phyloP scores from a whole-genome alignment of 495 filamentous ascomycete genomes.

The Penicillium nucicola region DNA sequence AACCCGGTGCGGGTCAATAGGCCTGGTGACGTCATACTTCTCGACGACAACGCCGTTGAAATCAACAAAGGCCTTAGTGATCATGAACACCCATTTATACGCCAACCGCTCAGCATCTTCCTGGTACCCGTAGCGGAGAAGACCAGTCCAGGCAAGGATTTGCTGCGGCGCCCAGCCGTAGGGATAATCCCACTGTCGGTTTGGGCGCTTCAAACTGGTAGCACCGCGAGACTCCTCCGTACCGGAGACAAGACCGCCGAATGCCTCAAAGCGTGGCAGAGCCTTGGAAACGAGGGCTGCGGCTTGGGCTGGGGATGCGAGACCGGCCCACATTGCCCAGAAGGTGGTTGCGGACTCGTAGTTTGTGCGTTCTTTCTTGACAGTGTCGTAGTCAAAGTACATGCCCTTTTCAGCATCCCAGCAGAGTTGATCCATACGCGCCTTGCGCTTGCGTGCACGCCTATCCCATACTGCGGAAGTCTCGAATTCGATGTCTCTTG shows the following conservation, averaged over 20 bases:
- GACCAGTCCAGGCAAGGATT: conserved; percentile 92
- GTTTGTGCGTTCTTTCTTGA: conserved; percentile 66
- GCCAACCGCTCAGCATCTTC: conserved; percentile 83
- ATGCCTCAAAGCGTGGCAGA: conserved; percentile 80
- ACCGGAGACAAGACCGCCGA: conserved; percentile 85
- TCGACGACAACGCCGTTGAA: conserved; percentile 97
- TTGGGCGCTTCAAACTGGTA: conserved; percentile 77
- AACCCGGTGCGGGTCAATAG: conserved; percentile 84
- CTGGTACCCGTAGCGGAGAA: conserved; percentile 85
- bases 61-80: conserved; percentile 93
- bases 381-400: conserved; percentile 95
- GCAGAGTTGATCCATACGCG: conserved; percentile 79
- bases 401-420: conserved; percentile 90
- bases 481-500: conserved; percentile 61
- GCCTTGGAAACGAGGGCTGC: conserved; percentile 68
- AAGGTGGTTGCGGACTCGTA: conserved; percentile 91
- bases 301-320: conserved; percentile 76
- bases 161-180: conserved; percentile 99
- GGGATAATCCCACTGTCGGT: conserved; percentile 97
- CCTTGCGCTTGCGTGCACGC: conserved; percentile 72
- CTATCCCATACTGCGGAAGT: conserved; percentile 86
- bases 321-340: conserved; percentile 95
- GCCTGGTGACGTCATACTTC: conserved; percentile 94
- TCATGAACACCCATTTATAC: conserved; percentile 97
- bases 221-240: conserved; percentile 81